phyloP scores from a whole-genome alignment of 805 yeast genomes.

The Barnettozyma salicaria region DNA sequence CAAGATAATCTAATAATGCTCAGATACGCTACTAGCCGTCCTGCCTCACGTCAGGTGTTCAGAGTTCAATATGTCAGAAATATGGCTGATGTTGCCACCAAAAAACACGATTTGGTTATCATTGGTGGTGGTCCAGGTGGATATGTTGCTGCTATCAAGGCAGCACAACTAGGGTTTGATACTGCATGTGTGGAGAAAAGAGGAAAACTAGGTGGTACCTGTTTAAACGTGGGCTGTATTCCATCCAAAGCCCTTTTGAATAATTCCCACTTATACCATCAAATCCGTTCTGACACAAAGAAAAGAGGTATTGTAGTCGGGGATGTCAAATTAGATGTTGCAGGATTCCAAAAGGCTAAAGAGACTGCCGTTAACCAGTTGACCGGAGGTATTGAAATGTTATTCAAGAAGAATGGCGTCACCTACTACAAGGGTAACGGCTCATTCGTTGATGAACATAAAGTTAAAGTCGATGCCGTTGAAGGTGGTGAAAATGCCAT shows the following conservation, averaged over 20 bases:
- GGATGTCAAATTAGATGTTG: conserved; percentile 70
- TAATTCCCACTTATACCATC: conserved; percentile 91
- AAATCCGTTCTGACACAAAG: conserved; percentile 76
- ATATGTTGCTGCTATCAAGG: conserved; percentile 97
- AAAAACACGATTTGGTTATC: conserved; percentile 83
- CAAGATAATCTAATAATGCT: conserved; percentile 14
- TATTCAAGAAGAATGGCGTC: conserved; percentile 93
- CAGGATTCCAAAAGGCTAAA: conserved; percentile 82
- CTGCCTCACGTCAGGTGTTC: conserved; percentile 8
- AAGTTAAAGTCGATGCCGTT: conserved; percentile 72
- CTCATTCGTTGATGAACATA: conserved; percentile 75
- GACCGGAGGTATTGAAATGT: conserved; percentile 90
- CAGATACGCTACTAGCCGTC: conserved; percentile 17
- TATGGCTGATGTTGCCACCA: conserved; percentile 16
- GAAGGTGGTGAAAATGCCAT: conserved; percentile 76
- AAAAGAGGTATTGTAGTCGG: conserved; percentile 86
- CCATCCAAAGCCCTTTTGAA: conserved; percentile 94
- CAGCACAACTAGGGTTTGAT: conserved; percentile 91
- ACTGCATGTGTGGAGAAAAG: conserved; percentile 97
- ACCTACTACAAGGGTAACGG: conserved; percentile 93
- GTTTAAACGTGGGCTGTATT: conserved; percentile 98
- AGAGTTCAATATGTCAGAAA: conserved; percentile 10
- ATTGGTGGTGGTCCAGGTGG: conserved; percentile 99
- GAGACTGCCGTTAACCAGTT: conserved; percentile 83
- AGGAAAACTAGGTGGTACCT: conserved; percentile 95